Evolutionary conservation across 2,329 filamentous ascomycete species (phyloP).

Genomic region (Penicillium rolfsii): DNA sequence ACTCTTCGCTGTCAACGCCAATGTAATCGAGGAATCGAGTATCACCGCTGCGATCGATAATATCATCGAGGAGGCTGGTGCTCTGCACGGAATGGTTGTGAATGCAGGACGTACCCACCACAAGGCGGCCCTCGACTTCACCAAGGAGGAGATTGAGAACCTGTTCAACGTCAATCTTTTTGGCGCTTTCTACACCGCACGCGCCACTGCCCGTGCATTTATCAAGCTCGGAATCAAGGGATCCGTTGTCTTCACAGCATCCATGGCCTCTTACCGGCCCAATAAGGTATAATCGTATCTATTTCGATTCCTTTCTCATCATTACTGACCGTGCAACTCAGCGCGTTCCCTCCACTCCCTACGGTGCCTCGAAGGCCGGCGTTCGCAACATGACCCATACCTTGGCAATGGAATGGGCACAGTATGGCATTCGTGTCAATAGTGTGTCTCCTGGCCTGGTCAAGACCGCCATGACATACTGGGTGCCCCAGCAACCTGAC

Average conservation of each 20-base stretch:
- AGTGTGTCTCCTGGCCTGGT: slow-evolving; percentile 49
- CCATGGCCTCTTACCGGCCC: slow-evolving; percentile 52
- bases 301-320: too few species aligned
- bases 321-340: slow-evolving; percentile 27
- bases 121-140: slow-evolving; percentile 56
- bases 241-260: slow-evolving; percentile 49
- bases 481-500: slow-evolving; percentile 51
- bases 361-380: slow-evolving; percentile 50
- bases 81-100: slow-evolving; percentile 55
- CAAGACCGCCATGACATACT: slow-evolving; percentile 45
- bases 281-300: slow-evolving; percentile 40
- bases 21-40: slow-evolving; percentile 54
- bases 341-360: slow-evolving; percentile 46
- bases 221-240: slow-evolving; percentile 44
- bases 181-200: slow-evolving; percentile 33
- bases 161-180: slow-evolving; percentile 49
- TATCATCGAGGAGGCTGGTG: slow-evolving; percentile 50
- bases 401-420: slow-evolving; percentile 53
- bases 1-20: slow-evolving; percentile 48
- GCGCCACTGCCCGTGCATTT: slow-evolving; percentile 36
- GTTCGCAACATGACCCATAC: slow-evolving; percentile 35
- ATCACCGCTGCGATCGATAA: slow-evolving; percentile 51
- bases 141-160: slow-evolving; percentile 51
- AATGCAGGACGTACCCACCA: slow-evolving; percentile 58
- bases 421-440: slow-evolving; percentile 45